phyloP scores from a whole-genome alignment of 257 asterid species.

The Solanum gracilifrons region DNA sequence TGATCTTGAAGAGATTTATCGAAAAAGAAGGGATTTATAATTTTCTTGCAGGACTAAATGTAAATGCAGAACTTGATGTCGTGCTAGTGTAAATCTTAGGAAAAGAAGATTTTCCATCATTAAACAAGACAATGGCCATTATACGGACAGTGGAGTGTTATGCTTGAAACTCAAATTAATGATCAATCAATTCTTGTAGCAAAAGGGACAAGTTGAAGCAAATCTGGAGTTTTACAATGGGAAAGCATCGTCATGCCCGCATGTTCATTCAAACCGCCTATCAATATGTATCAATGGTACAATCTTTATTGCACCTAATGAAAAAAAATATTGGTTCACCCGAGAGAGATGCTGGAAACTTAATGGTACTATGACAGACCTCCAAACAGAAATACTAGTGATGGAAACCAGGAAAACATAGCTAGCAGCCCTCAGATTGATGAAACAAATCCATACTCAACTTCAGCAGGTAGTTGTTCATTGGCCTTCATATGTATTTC shows the following conservation, averaged over 20 bases:
- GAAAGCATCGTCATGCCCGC: not conserved
- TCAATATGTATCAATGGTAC: not conserved
- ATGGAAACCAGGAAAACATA: not conserved
- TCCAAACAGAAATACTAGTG: not conserved
- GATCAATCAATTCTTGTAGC: not conserved
- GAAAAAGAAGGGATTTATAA: not conserved
- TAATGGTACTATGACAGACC: not conserved
- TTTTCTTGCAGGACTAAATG: not conserved
- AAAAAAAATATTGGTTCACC: not conserved
- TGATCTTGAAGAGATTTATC: not conserved
- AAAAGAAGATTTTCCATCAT: not conserved
- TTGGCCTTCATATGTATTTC: not conserved
- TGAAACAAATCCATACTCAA: not conserved
- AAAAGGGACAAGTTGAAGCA: not conserved
- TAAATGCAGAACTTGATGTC: not conserved
- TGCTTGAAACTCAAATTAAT: not conserved
- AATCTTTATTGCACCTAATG: not conserved
- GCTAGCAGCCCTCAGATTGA: not conserved
- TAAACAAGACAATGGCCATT: not conserved
- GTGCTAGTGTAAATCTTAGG: not conserved
- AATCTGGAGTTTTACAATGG: not conserved
- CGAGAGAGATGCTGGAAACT: not conserved
- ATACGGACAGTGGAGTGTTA: not conserved
- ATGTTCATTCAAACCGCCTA: not conserved
- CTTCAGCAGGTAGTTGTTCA: not conserved